phyloP scores from a whole-genome alignment of 169 alveolate genomes.

The Eimeria sp. region DNA sequence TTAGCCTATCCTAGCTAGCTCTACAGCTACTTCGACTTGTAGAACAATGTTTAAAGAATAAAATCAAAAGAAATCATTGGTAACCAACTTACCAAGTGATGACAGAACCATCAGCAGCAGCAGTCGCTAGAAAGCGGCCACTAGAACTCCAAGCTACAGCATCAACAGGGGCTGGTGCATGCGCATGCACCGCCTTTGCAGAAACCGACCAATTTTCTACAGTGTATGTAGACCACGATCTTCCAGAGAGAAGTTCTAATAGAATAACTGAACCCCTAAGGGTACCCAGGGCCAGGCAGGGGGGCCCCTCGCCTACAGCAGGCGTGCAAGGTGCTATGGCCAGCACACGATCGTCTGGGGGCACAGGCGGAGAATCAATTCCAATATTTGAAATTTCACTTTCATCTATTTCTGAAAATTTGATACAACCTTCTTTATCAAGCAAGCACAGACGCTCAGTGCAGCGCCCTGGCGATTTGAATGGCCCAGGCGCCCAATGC shows the following conservation, averaged over 20 bases:
- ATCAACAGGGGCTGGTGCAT: slow-evolving; percentile 39
- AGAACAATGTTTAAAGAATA: no score
- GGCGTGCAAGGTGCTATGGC: background rate
- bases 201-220: slow-evolving; percentile 11
- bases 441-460: background rate
- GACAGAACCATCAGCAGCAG: slow-evolving; percentile 28
- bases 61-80: background rate
- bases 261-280: slow-evolving; percentile 13
- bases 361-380: background rate
- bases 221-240: background rate
- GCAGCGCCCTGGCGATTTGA: background rate
- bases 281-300: slow-evolving; percentile 27
- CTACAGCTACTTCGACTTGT: no score
- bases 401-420: background rate
- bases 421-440: background rate
- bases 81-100: background rate
- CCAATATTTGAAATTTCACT: background rate
- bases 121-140: slow-evolving; percentile 21
- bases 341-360: background rate
- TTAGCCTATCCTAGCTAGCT: no score
- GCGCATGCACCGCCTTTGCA: slow-evolving; percentile 8
- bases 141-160: background rate
- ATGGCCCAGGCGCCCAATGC: background rate
- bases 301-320: background rate
- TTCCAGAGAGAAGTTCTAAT: background rate